Base-by-base conservation (phyloP, 352 stramenopile species). In the Chrysophaeum taylorii region DNA sequence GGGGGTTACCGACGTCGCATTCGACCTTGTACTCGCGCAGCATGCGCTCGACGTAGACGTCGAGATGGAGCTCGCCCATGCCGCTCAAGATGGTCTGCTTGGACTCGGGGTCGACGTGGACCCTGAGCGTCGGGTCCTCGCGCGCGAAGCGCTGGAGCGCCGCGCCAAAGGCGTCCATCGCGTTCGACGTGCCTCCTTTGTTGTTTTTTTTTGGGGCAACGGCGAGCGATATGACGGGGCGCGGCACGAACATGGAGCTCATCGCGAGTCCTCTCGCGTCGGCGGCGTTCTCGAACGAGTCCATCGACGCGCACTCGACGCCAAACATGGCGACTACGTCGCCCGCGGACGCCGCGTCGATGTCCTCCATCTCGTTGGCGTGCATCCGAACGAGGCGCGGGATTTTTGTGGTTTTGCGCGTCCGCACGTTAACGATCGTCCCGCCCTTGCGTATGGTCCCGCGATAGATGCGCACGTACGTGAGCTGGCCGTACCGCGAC, bases 11-110 rank as follows among this genome's bases (percentile, higher is more conserved):
- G 27, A 84, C 84, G 25, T 86, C 70, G 57, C 70, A 80, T 33
- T 98, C 93, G 23, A 97, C 91, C 71, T 80, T 85, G 85, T 99
- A 99, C 83, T 99, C 94, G 67, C 93, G 90, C 81, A 90, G 94
- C 91, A 99, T 97, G 54, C 95, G 90, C 83, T 99, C 95, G 67
- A 98, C 89, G 81, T 99, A 99, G 57, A 99, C 96, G 80, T 99
- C 93, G 69, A 98, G 80, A 80, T 97, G 92, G 35, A 99, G 85
- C 81, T 99, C 95, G 70, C 94, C 94, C 95, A 99, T 99, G 41
- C 95, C 95, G 71, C 85, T 95, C 69, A 98, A 92, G 75, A 99
- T 96, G 38, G 94, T 98, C 83, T 99, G 92, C 78, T 98, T 98
- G 69, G 88, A 97, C 78, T 98, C 92, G 69, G 88, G 77, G 77